Conservation (phyloP, 345 rosid genomes). For the Erysimum cheiranthoides region DNA sequence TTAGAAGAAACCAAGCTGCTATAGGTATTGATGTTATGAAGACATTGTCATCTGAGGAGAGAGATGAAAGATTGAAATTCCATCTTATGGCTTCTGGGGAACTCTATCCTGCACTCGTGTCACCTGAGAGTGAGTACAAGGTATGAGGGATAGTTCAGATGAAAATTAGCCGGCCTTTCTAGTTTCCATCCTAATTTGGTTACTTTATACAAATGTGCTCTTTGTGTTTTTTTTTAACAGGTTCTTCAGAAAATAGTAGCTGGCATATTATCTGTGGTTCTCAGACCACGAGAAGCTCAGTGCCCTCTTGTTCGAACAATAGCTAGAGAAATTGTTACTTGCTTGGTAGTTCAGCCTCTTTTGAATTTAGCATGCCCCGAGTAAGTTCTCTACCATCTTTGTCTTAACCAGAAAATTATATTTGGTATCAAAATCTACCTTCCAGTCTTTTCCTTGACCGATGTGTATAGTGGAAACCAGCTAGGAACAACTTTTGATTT, state of each 20-base stretch:
- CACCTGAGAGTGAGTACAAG: slow-evolving; percentile 99
- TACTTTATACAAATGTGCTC: slow-evolving; percentile 19
- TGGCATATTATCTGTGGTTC: slow-evolving; percentile 82
- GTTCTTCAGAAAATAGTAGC: slow-evolving; percentile 84
- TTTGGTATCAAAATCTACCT: slow-evolving; percentile 1
- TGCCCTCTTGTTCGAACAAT: slow-evolving; percentile 87
- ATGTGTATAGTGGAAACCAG: slow-evolving; percentile 17
- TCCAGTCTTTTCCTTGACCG: slow-evolving; percentile 22
- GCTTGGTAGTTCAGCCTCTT: slow-evolving; percentile 92
- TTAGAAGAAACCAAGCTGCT: slow-evolving; percentile 89
- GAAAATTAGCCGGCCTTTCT: slow-evolving; percentile 10
- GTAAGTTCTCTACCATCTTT: slow-evolving; percentile 57
- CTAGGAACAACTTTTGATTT: slow-evolving; percentile 14
- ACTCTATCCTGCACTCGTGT: slow-evolving; percentile 89
- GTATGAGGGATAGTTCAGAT: slow-evolving; percentile 65
- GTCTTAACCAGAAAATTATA: slow-evolving; percentile 14
- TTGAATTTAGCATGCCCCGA: slow-evolving; percentile 81
- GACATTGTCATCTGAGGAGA: slow-evolving; percentile 82
- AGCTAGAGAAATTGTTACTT: slow-evolving; percentile 94
- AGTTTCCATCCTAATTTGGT: slow-evolving; percentile 24
- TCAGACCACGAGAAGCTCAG: slow-evolving; percentile 92
- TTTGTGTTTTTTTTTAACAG: slow-evolving; percentile 46
- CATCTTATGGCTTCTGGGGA: slow-evolving; percentile 87
- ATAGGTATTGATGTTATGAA: slow-evolving; percentile 92
- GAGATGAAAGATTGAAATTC: slow-evolving; percentile 92